Conservation (phyloP, 495 filamentous ascomycete genomes). For the Neurospora sp. region DNA sequence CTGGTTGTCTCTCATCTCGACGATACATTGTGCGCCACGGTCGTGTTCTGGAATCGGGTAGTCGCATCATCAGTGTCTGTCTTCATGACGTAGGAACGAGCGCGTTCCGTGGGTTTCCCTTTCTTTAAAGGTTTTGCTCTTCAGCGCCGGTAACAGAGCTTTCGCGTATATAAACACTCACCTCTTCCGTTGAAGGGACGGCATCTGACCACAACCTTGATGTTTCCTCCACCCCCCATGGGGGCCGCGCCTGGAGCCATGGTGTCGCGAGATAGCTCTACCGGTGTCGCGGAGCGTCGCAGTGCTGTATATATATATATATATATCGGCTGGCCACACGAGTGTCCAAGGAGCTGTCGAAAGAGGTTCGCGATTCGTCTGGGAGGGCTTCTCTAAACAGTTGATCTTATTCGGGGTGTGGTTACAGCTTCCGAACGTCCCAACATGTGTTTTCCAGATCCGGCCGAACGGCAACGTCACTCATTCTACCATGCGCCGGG, state of each 20-base stretch:
- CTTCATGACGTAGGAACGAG: background rate
- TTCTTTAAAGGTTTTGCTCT: background rate
- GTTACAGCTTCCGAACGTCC: background rate
- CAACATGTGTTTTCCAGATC: background rate
- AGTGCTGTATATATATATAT: background rate
- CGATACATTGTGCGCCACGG: constrained; percentile 90
- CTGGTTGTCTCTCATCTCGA: constrained; percentile 89
- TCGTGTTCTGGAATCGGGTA: constrained; percentile 57
- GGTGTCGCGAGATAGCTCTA: constrained; percentile 8
- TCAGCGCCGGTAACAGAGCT: background rate
- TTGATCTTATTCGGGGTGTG: background rate
- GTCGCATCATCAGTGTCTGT: constrained; percentile 7
- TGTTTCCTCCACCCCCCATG: constrained; percentile 72
- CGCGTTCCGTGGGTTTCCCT: background rate
- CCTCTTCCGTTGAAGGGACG: constrained; percentile 91
- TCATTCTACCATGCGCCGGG: background rate
- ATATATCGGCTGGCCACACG: background rate
- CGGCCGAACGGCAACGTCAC: background rate
- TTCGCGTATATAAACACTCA: constrained; percentile 33
- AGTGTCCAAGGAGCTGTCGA: background rate
- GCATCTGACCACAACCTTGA: constrained; percentile 97
- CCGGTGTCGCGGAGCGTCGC: background rate
- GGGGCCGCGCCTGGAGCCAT: constrained; percentile 56
- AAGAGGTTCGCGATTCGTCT: background rate
- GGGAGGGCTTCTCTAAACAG: background rate